A percentile compares a stretch with the other conserved stretches of the same genome.
phyloP scores from a whole-genome alignment of 225 moss, liverwort and hornwort genomes.

The Sphagnum contortum region DNA sequence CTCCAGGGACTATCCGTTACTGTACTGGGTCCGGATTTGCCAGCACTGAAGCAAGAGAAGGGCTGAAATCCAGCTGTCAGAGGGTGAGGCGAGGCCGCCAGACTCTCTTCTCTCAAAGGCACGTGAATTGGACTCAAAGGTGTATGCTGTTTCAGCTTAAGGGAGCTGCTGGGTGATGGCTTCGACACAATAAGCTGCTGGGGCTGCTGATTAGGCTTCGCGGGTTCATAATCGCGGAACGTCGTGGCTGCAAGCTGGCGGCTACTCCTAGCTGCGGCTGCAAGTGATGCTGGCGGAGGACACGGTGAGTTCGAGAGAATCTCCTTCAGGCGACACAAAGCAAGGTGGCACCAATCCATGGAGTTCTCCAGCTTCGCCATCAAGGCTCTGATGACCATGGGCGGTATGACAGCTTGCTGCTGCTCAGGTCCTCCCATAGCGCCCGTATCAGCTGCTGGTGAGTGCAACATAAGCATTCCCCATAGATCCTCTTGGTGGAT shows the following conservation, averaged over 20 bases:
- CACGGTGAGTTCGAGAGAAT: slow-evolving; percentile 6
- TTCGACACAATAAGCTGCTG: too few relatives aligned
- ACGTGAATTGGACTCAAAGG: slow-evolving; percentile 21
- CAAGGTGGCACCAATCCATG: slow-evolving; percentile 35
- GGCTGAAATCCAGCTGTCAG: background rate
- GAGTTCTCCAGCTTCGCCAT: slow-evolving; percentile 30
- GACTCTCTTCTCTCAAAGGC: slow-evolving; percentile 2
- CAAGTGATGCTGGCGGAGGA: too few relatives aligned
- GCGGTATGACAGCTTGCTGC: slow-evolving; percentile 7
- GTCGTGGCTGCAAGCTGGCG: too few relatives aligned
- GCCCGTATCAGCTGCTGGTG: background rate
- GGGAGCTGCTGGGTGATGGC: background rate
- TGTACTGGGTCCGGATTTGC: background rate
- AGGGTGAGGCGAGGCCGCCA: slow-evolving; percentile 4
- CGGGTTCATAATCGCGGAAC: too few relatives aligned
- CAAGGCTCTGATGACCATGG: slow-evolving; percentile 10
- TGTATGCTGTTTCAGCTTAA: slow-evolving; percentile 6
- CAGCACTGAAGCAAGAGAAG: slow-evolving; percentile 3
- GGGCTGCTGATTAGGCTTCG: too few relatives aligned
- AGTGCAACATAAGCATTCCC: slow-evolving; percentile 16
- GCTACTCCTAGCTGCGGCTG: too few relatives aligned
- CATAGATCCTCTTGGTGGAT: slow-evolving; percentile 28
- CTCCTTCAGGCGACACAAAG: slow-evolving; percentile 24
- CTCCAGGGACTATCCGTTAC: too few relatives aligned
- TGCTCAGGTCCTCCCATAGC: background rate